These are phyloP conservation scores for Breviolum minutum DNA, from an alignment of 73 alveolate species.

Conservation along the genomic window DNA sequence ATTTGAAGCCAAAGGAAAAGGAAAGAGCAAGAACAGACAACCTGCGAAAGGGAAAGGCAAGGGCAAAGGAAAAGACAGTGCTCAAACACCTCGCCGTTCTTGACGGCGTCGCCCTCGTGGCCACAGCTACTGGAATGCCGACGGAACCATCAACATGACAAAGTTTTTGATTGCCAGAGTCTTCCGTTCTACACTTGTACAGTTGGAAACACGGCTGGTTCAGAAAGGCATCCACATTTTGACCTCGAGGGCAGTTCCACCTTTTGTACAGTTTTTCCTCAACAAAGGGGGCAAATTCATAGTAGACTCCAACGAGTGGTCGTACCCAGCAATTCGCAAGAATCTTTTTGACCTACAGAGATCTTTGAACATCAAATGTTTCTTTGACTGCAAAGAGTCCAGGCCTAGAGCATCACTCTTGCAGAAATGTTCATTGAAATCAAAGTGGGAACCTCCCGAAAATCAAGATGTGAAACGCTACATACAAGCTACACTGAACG, in stretches of 20 bases:
- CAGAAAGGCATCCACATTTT: not conserved
- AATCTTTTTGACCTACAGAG: not conserved
- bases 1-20: not conserved
- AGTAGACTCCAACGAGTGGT: not conserved
- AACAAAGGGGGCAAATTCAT: no score
- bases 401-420: not conserved
- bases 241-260: conserved; percentile 20
- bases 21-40: not conserved
- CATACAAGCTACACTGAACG: not conserved
- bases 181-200: not conserved
- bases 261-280: not conserved
- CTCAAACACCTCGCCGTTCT: not conserved
- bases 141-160: not conserved
- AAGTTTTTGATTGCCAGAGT: not conserved
- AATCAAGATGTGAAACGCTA: not conserved
- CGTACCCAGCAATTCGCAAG: not conserved
- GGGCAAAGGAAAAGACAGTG: not conserved
- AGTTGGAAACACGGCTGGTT: not conserved
- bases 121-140: not conserved
- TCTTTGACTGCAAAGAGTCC: not conserved
- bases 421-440: not conserved
- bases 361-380: not conserved
- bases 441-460: not conserved
- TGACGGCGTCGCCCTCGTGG: conserved; percentile 20
- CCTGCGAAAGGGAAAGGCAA: conserved; percentile 2